Base-by-base conservation (phyloP, 371 early-diverging fungal species). In the Apophysomyces variabilis region DNA sequence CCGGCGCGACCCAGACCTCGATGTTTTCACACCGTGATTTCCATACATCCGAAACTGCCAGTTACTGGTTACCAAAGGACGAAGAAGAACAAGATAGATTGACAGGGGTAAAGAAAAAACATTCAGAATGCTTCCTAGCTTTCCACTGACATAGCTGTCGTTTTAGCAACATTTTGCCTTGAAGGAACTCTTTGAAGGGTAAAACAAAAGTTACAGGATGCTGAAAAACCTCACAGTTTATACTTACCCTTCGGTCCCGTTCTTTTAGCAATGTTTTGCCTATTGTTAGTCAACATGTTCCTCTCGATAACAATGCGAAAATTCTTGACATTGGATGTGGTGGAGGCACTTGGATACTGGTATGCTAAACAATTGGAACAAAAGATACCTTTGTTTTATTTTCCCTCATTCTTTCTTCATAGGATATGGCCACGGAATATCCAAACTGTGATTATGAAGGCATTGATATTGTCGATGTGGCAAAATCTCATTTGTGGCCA, bases 341-440 rank as follows among this genome's bases (percentile, higher is more conserved):
- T 26, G 43, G 71, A 13, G 74, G 74, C 8, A 61, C 56, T n/a
- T 74, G 74, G 74, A 38, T 71, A 13, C 58, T 74, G 71, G 74
- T 74, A 44, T 57, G 44, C n/a, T 14, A 14, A 5, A 58, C 9
- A 61, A 12, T 38, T 5, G 35, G 36, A 11, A 13, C 0, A 13
- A 13, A 13, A 13, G 0, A 26, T 2, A 60, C 7, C 44, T 61
- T 61, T 26, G 26, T 36, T 54, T 21, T 16, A 13, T 58, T 36
- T 47, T 1, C 26, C 32, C 32, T 26, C 32, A 26, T 26, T 1
- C 32, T 26, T 38, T 36, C 16, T 32, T 18, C 50, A 63, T 57
- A 73, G 62, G 85, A 85, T 57, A 83, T 83, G 79, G 77, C 84
- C 8, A 73, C 74, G n/a, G 80, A 83, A 58, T 77, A 73, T 62